Base-by-base conservation (phyloP, 352 stramenopile species). In the Phytophthora podocarpi region DNA sequence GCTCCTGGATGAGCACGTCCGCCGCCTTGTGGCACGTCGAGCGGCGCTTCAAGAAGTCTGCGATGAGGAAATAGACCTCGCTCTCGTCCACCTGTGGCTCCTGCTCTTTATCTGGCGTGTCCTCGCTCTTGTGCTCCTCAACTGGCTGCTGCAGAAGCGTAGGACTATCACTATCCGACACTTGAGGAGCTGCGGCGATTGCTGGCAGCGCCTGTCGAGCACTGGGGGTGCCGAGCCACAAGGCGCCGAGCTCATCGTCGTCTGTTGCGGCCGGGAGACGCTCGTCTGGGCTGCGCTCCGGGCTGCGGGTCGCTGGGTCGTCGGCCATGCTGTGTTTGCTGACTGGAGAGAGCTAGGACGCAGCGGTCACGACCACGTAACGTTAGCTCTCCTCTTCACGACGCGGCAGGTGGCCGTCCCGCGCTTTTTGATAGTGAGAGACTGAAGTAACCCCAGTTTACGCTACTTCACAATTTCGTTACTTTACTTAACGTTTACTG, bases 1-100 rank as follows among this genome's bases (percentile, higher is more conserved):
- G 53, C 53, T 93, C 87, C 18, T 80, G 58, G 35, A 94, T 90
- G 24, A 96, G 51, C 42, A 62, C 49, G 26, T 87, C 74, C 0
- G 87, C 87, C 3, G 87, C 82, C 28, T 81, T 80, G 30, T 76
- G 61, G 28, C 84, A 96, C 34, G 70, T 62, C 2, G 80, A 85
- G 1, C 67, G 75, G 27, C 86, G 87, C 61, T 88, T 88, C 20
- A 96, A 50, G 59, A 91, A 96, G 58, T 95, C 84, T 1, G 87
- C 87, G 56, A 96, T 91, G 46, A 96, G 70, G 68, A 95, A 96
- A 49, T 87, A 85, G 24, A 96, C 74, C 68, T 96, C 87, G 72
- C 68, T 77, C 51, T 73, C 64, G 32, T 73, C 64, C 28, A 82
- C 55, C 11, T 18, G 20, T 10, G 23, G 45, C 20, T 53, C 13